Conservation (phyloP, 345 rosid species). For the Lenwebbia sp. region DNA sequence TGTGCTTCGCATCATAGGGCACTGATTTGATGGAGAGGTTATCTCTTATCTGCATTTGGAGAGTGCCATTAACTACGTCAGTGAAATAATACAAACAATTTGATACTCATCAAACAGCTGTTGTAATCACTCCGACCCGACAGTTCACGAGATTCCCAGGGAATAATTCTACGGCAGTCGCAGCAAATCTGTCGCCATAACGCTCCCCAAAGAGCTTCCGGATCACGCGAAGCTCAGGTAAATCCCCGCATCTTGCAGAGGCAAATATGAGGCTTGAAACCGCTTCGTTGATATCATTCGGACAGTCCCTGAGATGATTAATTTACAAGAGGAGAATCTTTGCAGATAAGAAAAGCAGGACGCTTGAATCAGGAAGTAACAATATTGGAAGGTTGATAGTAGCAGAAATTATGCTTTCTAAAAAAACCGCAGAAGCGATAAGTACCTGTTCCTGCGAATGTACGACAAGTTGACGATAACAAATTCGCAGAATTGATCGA, state of each 20-base stretch:
- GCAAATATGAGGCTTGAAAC: slow-evolving; percentile 78
- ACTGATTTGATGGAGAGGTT: slow-evolving; percentile 29
- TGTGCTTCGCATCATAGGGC: slow-evolving; percentile 37
- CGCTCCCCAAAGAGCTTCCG: slow-evolving; percentile 63
- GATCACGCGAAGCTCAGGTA: slow-evolving; percentile 53
- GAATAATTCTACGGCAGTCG: slow-evolving; percentile 36
- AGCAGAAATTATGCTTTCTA: neutral
- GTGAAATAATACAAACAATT: neutral
- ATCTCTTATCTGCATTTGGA: slow-evolving; percentile 34
- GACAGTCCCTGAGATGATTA: slow-evolving; percentile 39
- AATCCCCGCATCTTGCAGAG: slow-evolving; percentile 73
- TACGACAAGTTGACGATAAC: slow-evolving; percentile 40
- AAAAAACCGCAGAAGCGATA: neutral
- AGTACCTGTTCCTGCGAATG: slow-evolving; percentile 50
- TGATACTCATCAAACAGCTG: neutral
- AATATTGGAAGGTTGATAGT: neutral
- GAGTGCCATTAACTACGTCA: neutral
- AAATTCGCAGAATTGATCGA: slow-evolving; percentile 58
- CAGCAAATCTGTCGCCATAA: slow-evolving; percentile 47
- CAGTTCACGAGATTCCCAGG: slow-evolving; percentile 63
- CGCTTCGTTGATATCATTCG: slow-evolving; percentile 74
- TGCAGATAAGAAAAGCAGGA: neutral
- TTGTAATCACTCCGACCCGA: slow-evolving; percentile 28
- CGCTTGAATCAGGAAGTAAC: neutral
- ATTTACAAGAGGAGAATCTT: neutral